Base-by-base conservation (phyloP, 2,329 filamentous ascomycete species). In the Metarhizium humberi region DNA sequence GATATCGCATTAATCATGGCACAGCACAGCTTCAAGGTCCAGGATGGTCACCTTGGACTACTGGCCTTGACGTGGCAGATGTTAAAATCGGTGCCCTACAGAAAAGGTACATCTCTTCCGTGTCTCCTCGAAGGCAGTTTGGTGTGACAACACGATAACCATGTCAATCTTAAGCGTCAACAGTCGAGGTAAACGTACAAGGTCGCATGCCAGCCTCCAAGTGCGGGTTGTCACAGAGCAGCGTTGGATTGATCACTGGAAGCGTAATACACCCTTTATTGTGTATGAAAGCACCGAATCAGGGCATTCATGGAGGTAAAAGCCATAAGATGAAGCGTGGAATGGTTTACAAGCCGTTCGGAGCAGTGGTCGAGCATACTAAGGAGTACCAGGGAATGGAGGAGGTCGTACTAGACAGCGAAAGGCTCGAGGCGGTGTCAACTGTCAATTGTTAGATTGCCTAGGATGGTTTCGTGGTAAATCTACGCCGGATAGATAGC, bases 211-310 rank as follows among this genome's bases (percentile, higher is more conserved):
- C 43, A 46, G 6, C 4, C 16, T 46, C 43, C 6, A 46, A 13
- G 43, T 46, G n/a, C 16, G 43, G 43, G 4, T 46, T 18, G 43
- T 46, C 20, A 25, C 40, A 6, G 40, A 45, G 20, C 32, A 34
- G 32, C 32, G 4, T 34, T 52, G 51, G 25, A 14, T 43, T 7
- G 20, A 32, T n/a, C 6, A 46, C 13, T 32, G 14, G 51, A 45
- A 45, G n/a, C 57, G 60, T 3, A 61, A 56, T 18, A 36, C 55
- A 2, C 61, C 90, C 65, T 75, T 90, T 40, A 82, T 92, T 65
- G 81, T 83, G 63, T 77, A 78, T 87, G 53, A 75, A 84, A 18
- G 70, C 75, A 29, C 76, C 86, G 3, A 73, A 78, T 14, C 45
- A 25, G n/a, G 43, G 18, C 16, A 25, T 29, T 11, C n/a, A 46